These are phyloP conservation scores for Chalciporus pseudorubinellus DNA, from an alignment of 768 basidiomycete genomes.

Conservation along the genomic window DNA sequence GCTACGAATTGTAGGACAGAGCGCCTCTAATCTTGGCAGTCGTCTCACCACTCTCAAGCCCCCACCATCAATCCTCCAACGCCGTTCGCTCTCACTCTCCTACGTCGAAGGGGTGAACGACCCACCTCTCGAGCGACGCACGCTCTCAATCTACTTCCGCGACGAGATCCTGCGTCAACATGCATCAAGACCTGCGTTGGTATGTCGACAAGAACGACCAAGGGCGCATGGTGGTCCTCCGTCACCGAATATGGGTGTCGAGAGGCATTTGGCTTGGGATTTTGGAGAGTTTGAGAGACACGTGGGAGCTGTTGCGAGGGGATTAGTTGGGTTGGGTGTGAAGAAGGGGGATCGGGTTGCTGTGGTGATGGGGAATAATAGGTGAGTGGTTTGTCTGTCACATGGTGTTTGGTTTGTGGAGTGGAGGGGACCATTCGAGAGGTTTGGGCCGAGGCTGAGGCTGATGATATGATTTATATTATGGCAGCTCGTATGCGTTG, in stretches of 20 bases:
- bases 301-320: slow-evolving; percentile 66
- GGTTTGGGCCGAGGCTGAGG: too few species aligned
- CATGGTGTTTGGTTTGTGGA: too few species aligned
- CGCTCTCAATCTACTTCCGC: slow-evolving; percentile 61
- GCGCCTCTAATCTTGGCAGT: background rate
- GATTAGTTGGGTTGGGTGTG: slow-evolving; percentile 67
- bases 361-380: slow-evolving; percentile 83
- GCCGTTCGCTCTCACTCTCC: slow-evolving; percentile 43
- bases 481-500: slow-evolving; percentile 66
- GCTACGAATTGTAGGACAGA: background rate
- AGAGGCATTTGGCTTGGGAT: slow-evolving; percentile 64
- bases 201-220: slow-evolving; percentile 59
- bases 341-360: slow-evolving; percentile 74
- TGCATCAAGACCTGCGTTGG: slow-evolving; percentile 55
- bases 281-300: slow-evolving; percentile 68
- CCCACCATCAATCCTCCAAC: background rate
- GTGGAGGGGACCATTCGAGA: too few species aligned
- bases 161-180: slow-evolving; percentile 52
- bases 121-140: slow-evolving; percentile 54
- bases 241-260: slow-evolving; percentile 47
- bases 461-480: too few species aligned
- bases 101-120: slow-evolving; percentile 54
- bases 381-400: slow-evolving; percentile 47
- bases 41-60: slow-evolving; percentile 6
- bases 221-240: slow-evolving; percentile 60